phyloP scores from a whole-genome alignment of 2,329 filamentous ascomycete species.

The Celoporthe dispersa region DNA sequence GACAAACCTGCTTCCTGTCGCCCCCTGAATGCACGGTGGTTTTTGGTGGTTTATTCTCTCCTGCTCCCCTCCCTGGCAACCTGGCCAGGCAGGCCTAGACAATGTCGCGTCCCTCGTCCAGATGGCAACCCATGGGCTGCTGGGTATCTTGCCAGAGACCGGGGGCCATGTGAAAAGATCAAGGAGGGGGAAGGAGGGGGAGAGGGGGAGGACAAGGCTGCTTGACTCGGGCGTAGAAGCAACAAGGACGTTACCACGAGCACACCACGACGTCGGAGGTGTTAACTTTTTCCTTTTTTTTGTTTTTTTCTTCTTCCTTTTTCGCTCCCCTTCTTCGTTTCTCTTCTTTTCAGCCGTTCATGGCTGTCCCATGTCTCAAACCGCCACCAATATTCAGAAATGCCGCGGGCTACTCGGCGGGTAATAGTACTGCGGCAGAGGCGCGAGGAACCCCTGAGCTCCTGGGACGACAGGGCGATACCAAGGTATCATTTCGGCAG shows the following conservation, averaged over 20 bases:
- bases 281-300: background rate
- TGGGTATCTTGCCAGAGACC: constrained; percentile 4
- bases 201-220: background rate
- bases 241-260: constrained; percentile 1
- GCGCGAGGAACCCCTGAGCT: constrained; percentile 5
- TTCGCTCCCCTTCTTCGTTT: background rate
- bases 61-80: background rate
- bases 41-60: constrained; percentile 3
- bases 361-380: background rate
- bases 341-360: background rate
- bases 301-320: background rate
- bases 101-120: constrained; percentile 11
- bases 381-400: background rate
- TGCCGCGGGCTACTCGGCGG: background rate
- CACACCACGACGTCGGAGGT: background rate
- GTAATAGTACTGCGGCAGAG: background rate
- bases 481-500: constrained; percentile 28
- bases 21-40: constrained; percentile 22
- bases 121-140: constrained; percentile 8
- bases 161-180: background rate
- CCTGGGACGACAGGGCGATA: constrained; percentile 12
- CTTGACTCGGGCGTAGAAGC: constrained; percentile 9
- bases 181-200: background rate
- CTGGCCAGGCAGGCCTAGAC: constrained; percentile 12
- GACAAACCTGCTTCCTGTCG: constrained; percentile 21